phyloP scores from a whole-genome alignment of 2,329 filamentous ascomycete genomes.

The Fusarium burgessii region DNA sequence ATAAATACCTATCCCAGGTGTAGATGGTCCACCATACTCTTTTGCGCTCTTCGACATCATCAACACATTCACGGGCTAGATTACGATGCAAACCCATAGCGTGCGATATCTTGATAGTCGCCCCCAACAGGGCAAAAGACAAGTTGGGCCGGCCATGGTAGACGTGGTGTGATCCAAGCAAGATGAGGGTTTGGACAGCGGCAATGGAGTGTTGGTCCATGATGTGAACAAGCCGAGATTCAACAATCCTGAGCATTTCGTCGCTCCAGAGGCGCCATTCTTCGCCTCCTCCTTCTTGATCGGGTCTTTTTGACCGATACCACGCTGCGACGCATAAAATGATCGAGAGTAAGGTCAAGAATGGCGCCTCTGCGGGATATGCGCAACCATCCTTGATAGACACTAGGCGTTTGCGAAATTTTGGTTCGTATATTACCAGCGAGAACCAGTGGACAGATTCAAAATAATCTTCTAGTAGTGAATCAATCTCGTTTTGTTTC shows the following conservation, averaged over 20 bases:
- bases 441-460: not conserved
- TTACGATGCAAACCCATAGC: not conserved
- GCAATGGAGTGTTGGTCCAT: not conserved
- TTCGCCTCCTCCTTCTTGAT: not conserved
- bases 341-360: not conserved
- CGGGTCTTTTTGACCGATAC: not conserved
- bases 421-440: not conserved
- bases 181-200: not conserved
- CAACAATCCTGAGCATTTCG: not conserved
- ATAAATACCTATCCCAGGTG: not conserved
- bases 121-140: not conserved
- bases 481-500: not conserved
- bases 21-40: not conserved
- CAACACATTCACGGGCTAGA: not conserved
- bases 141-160: not conserved
- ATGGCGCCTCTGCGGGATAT: not conserved
- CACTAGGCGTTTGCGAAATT: not conserved
- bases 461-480: not conserved
- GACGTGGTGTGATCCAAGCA: not conserved
- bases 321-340: not conserved
- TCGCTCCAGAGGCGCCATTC: not conserved
- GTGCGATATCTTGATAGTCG: not conserved
- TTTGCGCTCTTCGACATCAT: not conserved
- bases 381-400: not conserved
- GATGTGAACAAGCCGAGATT: not conserved